These are phyloP conservation scores for Tulasnella sp. DNA, from an alignment of 768 basidiomycete species.

Conservation along the genomic window DNA sequence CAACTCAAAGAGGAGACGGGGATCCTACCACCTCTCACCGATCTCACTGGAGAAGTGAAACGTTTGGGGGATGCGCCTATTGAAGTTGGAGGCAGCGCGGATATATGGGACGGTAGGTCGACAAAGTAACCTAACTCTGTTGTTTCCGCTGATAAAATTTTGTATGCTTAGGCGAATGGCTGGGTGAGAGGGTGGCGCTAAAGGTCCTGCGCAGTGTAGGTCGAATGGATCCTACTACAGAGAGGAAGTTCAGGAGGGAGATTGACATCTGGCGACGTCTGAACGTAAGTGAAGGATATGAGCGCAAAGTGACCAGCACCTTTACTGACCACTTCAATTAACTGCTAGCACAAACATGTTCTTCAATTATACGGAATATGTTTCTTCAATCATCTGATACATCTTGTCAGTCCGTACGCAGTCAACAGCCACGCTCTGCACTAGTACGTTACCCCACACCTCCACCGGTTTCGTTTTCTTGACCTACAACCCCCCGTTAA, in stretches of 20 bases:
- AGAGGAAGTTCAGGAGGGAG: constrained; percentile 36
- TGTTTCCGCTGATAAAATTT: background rate
- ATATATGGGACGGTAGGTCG: constrained; percentile 32
- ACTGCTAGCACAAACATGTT: constrained; percentile 25
- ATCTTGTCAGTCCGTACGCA: constrained; percentile 40
- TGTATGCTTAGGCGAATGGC: constrained; percentile 32
- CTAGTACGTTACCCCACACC: constrained; percentile 30
- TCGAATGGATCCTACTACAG: constrained; percentile 27
- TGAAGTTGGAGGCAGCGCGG: constrained; percentile 32
- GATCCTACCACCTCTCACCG: constrained; percentile 35
- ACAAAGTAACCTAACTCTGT: background rate
- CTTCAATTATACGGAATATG: constrained; percentile 1
- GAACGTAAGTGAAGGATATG: constrained; percentile 28
- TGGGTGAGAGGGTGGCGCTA: constrained; percentile 36
- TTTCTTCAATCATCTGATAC: background rate
- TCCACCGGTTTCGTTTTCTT: constrained; percentile 27
- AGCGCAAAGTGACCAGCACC: too few species aligned
- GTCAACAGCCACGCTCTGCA: constrained; percentile 32
- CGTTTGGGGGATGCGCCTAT: constrained; percentile 26
- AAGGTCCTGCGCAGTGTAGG: constrained; percentile 31
- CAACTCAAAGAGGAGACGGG: constrained; percentile 31
- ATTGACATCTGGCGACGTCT: constrained; percentile 36
- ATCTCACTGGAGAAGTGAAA: constrained; percentile 36
- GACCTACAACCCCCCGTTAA: constrained; percentile 32
- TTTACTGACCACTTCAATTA: too few species aligned